phyloP scores from a whole-genome alignment of 75 land plant genomes.

The Cryptomeria japonica region DNA sequence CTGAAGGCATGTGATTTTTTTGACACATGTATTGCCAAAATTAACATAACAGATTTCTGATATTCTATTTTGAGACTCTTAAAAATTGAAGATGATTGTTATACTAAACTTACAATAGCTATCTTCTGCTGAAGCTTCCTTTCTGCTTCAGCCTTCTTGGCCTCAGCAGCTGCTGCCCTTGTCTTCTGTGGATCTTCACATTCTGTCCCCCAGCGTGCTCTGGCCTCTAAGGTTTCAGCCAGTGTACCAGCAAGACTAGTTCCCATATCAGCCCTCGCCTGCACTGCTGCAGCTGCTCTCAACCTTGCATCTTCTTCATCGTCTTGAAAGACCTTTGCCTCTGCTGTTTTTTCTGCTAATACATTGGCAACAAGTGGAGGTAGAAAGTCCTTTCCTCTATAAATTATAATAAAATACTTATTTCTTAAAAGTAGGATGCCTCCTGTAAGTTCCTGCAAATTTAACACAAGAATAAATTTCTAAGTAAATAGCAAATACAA shows the following conservation, averaged over 20 bases:
- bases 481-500: background rate
- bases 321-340: constrained; percentile 57
- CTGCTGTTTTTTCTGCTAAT: constrained; percentile 54
- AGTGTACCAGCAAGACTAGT: constrained; percentile 66
- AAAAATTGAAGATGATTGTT: background rate
- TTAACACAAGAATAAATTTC: constrained; percentile 1
- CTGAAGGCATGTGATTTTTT: background rate
- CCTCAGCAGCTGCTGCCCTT: constrained; percentile 52
- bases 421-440: constrained; percentile 61
- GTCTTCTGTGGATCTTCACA: constrained; percentile 54
- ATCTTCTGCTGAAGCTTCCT: constrained; percentile 66
- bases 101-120: constrained; percentile 55
- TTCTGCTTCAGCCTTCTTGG: constrained; percentile 33
- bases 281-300: constrained; percentile 17
- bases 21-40: background rate
- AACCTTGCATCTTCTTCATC: constrained; percentile 68
- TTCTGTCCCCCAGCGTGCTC: constrained; percentile 71
- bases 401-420: constrained; percentile 65
- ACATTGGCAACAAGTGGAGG: constrained; percentile 63
- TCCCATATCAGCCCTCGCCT: constrained; percentile 8
- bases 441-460: constrained; percentile 62
- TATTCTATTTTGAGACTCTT: background rate
- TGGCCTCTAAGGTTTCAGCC: constrained; percentile 81
- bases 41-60: background rate
- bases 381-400: constrained; percentile 80